Conservation (phyloP, 1,139 yeast species). For the Tardiomyces depauwii region DNA sequence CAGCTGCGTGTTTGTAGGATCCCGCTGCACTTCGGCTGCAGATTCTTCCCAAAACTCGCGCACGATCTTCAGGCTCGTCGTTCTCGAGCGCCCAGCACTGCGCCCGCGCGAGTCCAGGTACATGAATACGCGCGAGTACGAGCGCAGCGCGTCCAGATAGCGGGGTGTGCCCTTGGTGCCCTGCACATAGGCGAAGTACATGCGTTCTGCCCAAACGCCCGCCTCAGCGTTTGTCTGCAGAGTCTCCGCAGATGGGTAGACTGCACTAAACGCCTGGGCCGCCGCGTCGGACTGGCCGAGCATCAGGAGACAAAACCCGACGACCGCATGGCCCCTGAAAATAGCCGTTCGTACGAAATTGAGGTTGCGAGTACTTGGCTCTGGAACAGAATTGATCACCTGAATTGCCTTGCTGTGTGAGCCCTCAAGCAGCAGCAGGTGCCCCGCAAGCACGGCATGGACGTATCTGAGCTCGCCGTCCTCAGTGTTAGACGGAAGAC, state of each 20-base stretch:
- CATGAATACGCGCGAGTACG: neutral
- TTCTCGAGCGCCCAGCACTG: neutral
- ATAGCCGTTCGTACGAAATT: neutral
- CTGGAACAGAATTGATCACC: neutral
- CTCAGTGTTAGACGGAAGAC: neutral
- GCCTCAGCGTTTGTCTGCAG: neutral
- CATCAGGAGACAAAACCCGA: neutral
- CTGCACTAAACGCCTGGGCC: neutral
- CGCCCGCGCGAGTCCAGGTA: neutral
- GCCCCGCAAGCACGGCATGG: neutral
- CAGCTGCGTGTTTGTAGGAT: neutral
- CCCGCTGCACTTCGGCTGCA: neutral
- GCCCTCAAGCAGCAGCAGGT: neutral
- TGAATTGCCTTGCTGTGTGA: neutral
- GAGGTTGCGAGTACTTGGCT: neutral
- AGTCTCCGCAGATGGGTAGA: neutral
- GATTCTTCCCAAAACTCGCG: neutral
- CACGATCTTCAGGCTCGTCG: neutral
- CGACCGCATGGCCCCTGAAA: neutral
- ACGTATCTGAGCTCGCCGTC: neutral
- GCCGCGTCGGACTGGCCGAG: neutral
- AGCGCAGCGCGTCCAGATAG: neutral
- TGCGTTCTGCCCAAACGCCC: neutral
- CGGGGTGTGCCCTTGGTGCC: neutral
- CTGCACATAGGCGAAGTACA: neutral